Evolutionary conservation across 768 basidiomycete species (phyloP).

Genomic region (Auricularia heimuer): DNA sequence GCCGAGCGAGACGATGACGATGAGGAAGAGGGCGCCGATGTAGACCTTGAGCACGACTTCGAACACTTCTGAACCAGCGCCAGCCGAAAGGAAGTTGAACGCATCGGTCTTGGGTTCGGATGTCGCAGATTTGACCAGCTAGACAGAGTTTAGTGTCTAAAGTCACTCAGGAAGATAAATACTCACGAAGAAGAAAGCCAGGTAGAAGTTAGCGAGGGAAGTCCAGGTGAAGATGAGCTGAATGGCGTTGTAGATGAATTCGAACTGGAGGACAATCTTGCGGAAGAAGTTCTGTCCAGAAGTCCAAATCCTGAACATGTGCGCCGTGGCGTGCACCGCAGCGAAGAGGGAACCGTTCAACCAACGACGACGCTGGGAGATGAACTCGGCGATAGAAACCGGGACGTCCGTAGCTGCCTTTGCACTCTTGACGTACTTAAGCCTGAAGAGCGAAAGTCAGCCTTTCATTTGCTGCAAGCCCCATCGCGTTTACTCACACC

Average conservation of each 20-base stretch:
- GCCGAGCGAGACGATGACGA: slow-evolving; percentile 79
- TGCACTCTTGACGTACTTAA: slow-evolving; percentile 87
- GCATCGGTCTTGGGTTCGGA: slow-evolving; percentile 45
- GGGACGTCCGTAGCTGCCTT: slow-evolving; percentile 97
- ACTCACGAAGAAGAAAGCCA: slow-evolving; percentile 87
- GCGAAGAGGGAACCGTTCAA: slow-evolving; percentile 87
- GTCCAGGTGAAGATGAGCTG: slow-evolving; percentile 95
- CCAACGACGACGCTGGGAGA: slow-evolving; percentile 87
- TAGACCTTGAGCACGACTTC: slow-evolving; percentile 71
- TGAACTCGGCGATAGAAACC: slow-evolving; percentile 83
- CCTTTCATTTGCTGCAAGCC: neutral
- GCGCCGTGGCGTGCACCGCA: slow-evolving; percentile 84
- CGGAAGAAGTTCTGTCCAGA: slow-evolving; percentile 86
- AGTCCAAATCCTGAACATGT: slow-evolving; percentile 80
- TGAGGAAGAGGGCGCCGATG: slow-evolving; percentile 73
- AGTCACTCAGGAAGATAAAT: slow-evolving; percentile 12
- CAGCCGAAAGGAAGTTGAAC: slow-evolving; percentile 69
- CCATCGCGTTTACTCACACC: slow-evolving; percentile 42
- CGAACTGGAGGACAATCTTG: slow-evolving; percentile 68
- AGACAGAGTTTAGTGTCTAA: slow-evolving; percentile 15
- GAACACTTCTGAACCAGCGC: slow-evolving; percentile 64
- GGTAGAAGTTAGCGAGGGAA: slow-evolving; percentile 83
- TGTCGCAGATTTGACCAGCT: slow-evolving; percentile 79
- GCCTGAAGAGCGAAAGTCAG: slow-evolving; percentile 26
- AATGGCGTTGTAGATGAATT: slow-evolving; percentile 85